Base-by-base conservation (phyloP, 2,329 filamentous ascomycete genomes). In the Tolypocladium cylindrosporum region DNA sequence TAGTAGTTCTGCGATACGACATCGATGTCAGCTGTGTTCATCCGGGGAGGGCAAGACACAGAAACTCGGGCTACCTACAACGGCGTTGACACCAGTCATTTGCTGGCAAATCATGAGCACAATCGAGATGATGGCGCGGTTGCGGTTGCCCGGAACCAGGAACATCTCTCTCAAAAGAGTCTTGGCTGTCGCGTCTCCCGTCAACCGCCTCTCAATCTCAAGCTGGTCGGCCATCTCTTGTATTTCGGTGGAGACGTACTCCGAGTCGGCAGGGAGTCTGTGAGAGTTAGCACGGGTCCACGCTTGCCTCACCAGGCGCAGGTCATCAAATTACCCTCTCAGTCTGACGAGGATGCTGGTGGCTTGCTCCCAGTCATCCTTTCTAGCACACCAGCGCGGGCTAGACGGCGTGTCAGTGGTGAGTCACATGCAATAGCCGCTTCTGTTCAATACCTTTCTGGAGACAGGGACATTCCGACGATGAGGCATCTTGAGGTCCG, bases 291-390 rank as follows among this genome's bases (percentile, higher is more conserved):
- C 36, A 48, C 42, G 11, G 10, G 13, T 19, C 16, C 21, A 24
- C 7, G 16, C 2, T 11, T 27, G 6, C 8, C 14, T 31, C n/a
- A 3, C 21, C 21, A 1, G 13, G 16, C 16, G 37, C 2, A 10
- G 5, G 2, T 10, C 10, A 19, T 34, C 3, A 2, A 19, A 7
- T 36, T 61, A 74, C 72, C 67, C 65, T 59, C 73, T 66, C 45
- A 90, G 75, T 42, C 70, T 74, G 24, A 79, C 75, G 8, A 90
- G 77, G 21, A 84, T 79, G 0, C 59, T 60, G 3, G 78, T 80
- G 1, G 86, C 83, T 45, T 81, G 75, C 60, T 89, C 86, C 85
- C 85, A 88, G 61, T 85, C 79, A 64, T 88, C 85, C 64, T 83
- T 78, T 63, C 84, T 82, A 31, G 86, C 87, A 31, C 87, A 79